Percentiles rank a stretch among this genome's conserved stretches.
phyloP scores from a whole-genome alignment of 805 yeast genomes.

The Candida krabiensis region DNA sequence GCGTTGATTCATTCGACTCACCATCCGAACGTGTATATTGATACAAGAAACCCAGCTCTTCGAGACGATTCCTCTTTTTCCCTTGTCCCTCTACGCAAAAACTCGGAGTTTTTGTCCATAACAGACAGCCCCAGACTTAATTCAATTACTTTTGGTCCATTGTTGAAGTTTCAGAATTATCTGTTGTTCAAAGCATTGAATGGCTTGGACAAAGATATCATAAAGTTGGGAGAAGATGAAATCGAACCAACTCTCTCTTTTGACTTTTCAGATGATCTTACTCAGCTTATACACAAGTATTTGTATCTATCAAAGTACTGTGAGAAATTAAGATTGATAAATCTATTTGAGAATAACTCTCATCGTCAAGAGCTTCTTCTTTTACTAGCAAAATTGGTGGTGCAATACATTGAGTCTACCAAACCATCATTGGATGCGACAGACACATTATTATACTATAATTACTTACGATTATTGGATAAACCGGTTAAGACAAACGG shows the following conservation, averaged over 20 bases:
- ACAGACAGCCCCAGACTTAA: neutral
- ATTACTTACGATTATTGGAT: slow-evolving; percentile 8
- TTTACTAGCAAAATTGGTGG: slow-evolving; percentile 12
- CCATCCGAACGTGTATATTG: slow-evolving; percentile 8
- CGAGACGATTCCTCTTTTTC: slow-evolving; percentile 14
- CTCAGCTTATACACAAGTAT: slow-evolving; percentile 6
- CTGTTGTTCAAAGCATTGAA: slow-evolving; percentile 1
- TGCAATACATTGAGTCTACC: slow-evolving; percentile 7
- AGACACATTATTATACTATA: slow-evolving; percentile 16
- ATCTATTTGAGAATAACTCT: slow-evolving; percentile 2
- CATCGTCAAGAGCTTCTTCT: slow-evolving; percentile 2
- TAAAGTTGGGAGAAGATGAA: neutral
- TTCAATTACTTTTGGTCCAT: slow-evolving; percentile 6
- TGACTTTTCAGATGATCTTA: slow-evolving; percentile 1
- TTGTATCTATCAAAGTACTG: slow-evolving; percentile 8
- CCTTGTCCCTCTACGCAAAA: slow-evolving; percentile 5
- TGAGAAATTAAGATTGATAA: slow-evolving; percentile 10
- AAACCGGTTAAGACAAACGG: neutral
- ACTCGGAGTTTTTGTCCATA: neutral
- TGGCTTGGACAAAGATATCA: too few species aligned
- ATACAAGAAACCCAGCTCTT: slow-evolving; percentile 12
- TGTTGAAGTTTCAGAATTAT: slow-evolving; percentile 1
- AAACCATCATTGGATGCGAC: slow-evolving; percentile 3
- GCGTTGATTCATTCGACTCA: slow-evolving; percentile 11
- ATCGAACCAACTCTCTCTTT: neutral